These are phyloP conservation scores for Arthroderma uncinatum DNA, from an alignment of 2,329 filamentous ascomycete species.

Conservation along the genomic window DNA sequence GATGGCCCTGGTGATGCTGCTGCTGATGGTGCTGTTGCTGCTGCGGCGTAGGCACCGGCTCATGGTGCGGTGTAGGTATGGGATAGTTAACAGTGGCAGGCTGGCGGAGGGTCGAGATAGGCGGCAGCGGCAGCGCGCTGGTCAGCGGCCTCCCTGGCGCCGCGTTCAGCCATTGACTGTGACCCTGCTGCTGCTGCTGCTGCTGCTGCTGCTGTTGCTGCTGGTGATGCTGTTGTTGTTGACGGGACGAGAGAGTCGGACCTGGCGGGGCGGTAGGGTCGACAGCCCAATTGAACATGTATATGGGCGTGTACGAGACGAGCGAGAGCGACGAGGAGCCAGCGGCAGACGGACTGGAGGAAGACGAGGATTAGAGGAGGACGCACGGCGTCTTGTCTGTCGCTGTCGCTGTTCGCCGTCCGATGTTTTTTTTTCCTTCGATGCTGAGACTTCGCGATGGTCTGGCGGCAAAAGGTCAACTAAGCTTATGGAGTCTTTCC, in stretches of 20 bases:
- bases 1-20: not conserved
- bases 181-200: constrained; percentile 4
- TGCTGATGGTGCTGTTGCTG: not conserved
- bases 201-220: constrained; percentile 3
- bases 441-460: not conserved
- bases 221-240: constrained; percentile 7
- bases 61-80: constrained; percentile 2
- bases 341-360: not conserved
- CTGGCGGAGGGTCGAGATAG: constrained; percentile 6
- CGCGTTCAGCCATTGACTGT: constrained; percentile 6
- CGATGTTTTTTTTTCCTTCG: not conserved
- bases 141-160: not conserved
- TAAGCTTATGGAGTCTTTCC: not conserved
- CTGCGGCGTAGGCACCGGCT: not conserved
- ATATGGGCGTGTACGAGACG: not conserved
- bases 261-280: constrained; percentile 14
- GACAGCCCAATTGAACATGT: constrained; percentile 13
- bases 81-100: constrained; percentile 3
- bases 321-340: constrained; percentile 2
- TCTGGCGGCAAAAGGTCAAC: not conserved
- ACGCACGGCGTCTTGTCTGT: too few relatives aligned
- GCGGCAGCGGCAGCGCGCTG: constrained; percentile 4
- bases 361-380: not conserved
- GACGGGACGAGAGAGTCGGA: constrained; percentile 17
- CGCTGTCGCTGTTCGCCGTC: too few relatives aligned